phyloP scores from a whole-genome alignment of 83 land plant species.

The Picea abies region DNA sequence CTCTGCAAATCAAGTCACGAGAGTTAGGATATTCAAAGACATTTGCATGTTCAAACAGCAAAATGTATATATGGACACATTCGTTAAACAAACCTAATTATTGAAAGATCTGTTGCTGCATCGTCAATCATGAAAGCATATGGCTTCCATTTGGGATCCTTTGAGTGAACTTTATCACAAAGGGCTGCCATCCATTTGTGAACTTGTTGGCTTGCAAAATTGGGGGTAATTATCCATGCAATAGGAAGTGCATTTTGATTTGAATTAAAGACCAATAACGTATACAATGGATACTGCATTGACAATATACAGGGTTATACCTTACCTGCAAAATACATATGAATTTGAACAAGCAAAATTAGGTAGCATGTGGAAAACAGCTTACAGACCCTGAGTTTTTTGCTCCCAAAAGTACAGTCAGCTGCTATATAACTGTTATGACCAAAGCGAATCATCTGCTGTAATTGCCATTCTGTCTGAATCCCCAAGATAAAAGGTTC shows the following conservation, averaged over 20 bases:
- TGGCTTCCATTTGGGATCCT: conserved; percentile 51
- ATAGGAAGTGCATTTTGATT: conserved; percentile 50
- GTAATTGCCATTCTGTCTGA: conserved; percentile 64
- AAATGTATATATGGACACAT: conserved; percentile 7
- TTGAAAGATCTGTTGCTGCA: conserved; percentile 35
- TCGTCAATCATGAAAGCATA: conserved; percentile 47
- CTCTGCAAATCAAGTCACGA: conserved; percentile 27
- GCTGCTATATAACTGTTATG: conserved; percentile 37
- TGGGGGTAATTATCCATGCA: conserved; percentile 54
- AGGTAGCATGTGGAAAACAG: neutral
- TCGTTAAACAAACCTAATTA: conserved; percentile 33
- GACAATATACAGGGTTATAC: conserved; percentile 1
- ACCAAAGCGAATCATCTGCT: conserved; percentile 56
- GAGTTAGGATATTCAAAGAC: conserved; percentile 3
- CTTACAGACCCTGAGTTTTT: conserved; percentile 41
- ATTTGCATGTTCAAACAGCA: conserved; percentile 1
- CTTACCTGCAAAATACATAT: neutral
- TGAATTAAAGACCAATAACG: conserved; percentile 47
- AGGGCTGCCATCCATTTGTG: conserved; percentile 36
- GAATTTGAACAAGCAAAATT: neutral
- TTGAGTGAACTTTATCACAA: conserved; percentile 27
- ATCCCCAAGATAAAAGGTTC: conserved; percentile 45
- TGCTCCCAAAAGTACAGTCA: conserved; percentile 39
- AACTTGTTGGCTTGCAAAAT: conserved; percentile 17
- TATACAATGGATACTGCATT: conserved; percentile 31